A percentile compares a stretch with the other conserved stretches of the same genome.
Evolutionary conservation across 148 eudicot genomes (phyloP).

Genomic region (Rhododendron simsii): DNA sequence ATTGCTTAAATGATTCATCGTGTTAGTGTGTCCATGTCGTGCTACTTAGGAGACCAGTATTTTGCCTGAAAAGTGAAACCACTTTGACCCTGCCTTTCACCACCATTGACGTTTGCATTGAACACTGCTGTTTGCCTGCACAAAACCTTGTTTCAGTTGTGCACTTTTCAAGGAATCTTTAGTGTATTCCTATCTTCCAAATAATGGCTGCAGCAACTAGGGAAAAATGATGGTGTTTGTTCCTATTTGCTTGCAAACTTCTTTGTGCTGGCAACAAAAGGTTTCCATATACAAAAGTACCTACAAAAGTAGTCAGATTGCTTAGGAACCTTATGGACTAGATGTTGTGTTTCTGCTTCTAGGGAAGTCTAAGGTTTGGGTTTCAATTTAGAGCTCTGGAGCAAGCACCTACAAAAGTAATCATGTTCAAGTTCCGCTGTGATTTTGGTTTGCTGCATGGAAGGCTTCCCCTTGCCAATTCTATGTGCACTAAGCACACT

Average conservation of each 20-base stretch:
- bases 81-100: too few relatives aligned
- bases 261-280: not conserved
- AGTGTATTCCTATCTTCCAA: not conserved
- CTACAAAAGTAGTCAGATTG: not conserved
- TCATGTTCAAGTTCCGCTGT: not conserved
- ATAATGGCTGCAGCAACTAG: not conserved
- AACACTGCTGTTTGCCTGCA: not conserved
- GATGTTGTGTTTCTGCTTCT: not conserved
- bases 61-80: too few relatives aligned
- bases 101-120: too few relatives aligned
- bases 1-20: too few relatives aligned
- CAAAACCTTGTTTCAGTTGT: not conserved
- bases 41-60: too few relatives aligned
- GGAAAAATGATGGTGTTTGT: not conserved
- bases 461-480: not conserved
- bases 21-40: too few relatives aligned
- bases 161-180: not conserved
- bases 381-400: not conserved
- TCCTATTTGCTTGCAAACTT: not conserved
- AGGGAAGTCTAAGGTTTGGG: not conserved
- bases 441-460: constrained; percentile 1
- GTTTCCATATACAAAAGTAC: not conserved
- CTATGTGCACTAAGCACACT: not conserved
- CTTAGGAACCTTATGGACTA: not conserved
- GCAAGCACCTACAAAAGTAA: not conserved